phyloP scores from a whole-genome alignment of 768 basidiomycete species.

The Amanita exitialis region DNA sequence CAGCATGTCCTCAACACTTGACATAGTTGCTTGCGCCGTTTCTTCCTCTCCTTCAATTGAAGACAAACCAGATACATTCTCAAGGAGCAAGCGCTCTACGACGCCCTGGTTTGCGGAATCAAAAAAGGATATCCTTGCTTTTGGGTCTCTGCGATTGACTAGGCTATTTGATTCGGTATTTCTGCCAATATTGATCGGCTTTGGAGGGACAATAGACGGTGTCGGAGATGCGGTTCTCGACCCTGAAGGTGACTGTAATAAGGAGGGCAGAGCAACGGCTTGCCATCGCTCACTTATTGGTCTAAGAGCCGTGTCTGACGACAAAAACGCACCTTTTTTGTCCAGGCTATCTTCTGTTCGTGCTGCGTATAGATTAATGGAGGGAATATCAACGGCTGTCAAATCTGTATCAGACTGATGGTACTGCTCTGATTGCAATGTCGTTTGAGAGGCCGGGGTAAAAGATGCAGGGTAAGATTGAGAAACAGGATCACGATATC shows the following conservation, averaged over 20 bases:
- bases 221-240: constrained; percentile 16
- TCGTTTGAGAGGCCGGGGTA: background rate
- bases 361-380: constrained; percentile 14
- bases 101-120: constrained; percentile 69
- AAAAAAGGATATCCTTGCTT: constrained; percentile 72
- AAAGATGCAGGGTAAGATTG: background rate
- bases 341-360: constrained; percentile 1
- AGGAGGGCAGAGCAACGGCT: background rate
- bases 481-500: background rate
- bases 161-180: constrained; percentile 21
- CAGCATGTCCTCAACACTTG: constrained; percentile 96
- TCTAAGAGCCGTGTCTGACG: background rate
- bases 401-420: constrained; percentile 37
- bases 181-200: constrained; percentile 18
- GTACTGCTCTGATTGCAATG: background rate
- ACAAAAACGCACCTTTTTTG: background rate
- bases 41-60: constrained; percentile 61
- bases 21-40: constrained; percentile 69
- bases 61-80: constrained; percentile 26
- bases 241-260: constrained; percentile 12
- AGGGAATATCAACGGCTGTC: constrained; percentile 21
- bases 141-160: constrained; percentile 38
- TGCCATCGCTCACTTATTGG: too few species aligned
- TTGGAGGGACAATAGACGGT: constrained; percentile 17
- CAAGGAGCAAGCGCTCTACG: constrained; percentile 59